Base-by-base conservation (phyloP, 257 asterid species). In the Lantana camara region DNA sequence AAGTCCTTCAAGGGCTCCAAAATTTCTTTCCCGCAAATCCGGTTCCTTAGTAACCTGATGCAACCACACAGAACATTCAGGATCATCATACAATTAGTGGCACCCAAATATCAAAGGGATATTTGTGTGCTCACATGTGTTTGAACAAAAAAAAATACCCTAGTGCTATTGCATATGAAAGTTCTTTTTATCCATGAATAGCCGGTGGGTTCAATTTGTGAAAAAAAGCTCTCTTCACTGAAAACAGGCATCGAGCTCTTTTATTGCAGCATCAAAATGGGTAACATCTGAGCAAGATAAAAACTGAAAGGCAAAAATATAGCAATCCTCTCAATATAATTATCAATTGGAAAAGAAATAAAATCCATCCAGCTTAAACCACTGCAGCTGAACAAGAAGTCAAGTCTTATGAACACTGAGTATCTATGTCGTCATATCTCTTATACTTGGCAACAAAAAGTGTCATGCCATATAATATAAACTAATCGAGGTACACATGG, bases 1-100 rank as follows among this genome's bases (percentile, higher is more conserved):
- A 49, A 72, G 72, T 41, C 99, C 99, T 84, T 93, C 95, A 71
- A 93, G 85, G 74, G 81, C 95, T 47, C 99, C 99, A 46, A 85
- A 71, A 78, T 93, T 89, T 59, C 96, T 90, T 73, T 90, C 99
- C 71, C 97, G 83, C 61, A 90, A 79, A 63, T 63, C 84, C 9
- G 81, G 82, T 35, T 83, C 95, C 84, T 79, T 90, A 64, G 60
- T 69, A 52, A 90, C 95, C 99, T 87, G 79, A n/a, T 42, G 54
- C 48, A 48, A 55, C 34, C 57, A 64, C 19, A 51, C 29, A 55
- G 12, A 59, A 46, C 5, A n/a, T n/a, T n/a, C n/a, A n/a, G n/a
- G n/a, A n/a, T n/a, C n/a, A n/a, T n/a, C n/a, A n/a, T n/a, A n/a
- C n/a, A n/a, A n/a, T n/a, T n/a, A n/a, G n/a, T n/a, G n/a, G n/a